Percentiles rank a stretch among this genome's conserved stretches.
These are phyloP conservation scores for Mayamaea pseudoterrestris DNA, from an alignment of 108 stramenopile species.

Conservation along the genomic window DNA sequence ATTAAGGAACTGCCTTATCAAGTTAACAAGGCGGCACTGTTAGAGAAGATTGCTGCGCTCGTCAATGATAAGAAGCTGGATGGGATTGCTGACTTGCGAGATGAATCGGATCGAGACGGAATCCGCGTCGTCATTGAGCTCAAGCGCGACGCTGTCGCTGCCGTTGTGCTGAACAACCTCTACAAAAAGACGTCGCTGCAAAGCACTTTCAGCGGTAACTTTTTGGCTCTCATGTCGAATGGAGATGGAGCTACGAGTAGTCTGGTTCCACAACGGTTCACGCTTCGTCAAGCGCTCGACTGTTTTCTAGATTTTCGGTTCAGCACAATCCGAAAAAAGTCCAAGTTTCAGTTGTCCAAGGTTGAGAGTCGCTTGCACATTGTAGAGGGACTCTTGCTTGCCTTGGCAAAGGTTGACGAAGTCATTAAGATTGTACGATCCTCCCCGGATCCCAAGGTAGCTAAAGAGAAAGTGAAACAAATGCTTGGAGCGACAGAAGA, in stretches of 20 bases:
- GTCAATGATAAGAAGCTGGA: slow-evolving; percentile 95
- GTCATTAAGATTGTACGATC: slow-evolving; percentile 79
- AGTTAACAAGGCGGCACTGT: slow-evolving; percentile 88
- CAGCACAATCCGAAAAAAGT: slow-evolving; percentile 76
- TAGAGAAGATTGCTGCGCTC: slow-evolving; percentile 88
- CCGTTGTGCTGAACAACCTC: slow-evolving; percentile 82
- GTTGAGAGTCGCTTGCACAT: slow-evolving; percentile 80
- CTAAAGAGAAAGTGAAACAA: slow-evolving; percentile 51
- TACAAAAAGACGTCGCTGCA: slow-evolving; percentile 91
- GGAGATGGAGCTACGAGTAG: slow-evolving; percentile 11
- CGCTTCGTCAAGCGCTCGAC: slow-evolving; percentile 74
- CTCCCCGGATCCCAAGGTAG: slow-evolving; percentile 56
- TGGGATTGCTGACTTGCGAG: slow-evolving; percentile 75
- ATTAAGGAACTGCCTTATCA: slow-evolving; percentile 93
- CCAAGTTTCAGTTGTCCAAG: slow-evolving; percentile 62
- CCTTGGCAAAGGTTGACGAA: slow-evolving; percentile 66
- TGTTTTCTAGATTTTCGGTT: slow-evolving; percentile 91
- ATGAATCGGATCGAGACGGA: slow-evolving; percentile 92
- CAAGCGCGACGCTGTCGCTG: slow-evolving; percentile 88
- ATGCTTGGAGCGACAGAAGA: slow-evolving; percentile 42
- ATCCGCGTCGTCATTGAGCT: slow-evolving; percentile 96
- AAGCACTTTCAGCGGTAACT: slow-evolving; percentile 87
- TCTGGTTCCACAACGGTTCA: slow-evolving; percentile 83
- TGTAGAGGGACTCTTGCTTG: slow-evolving; percentile 80
- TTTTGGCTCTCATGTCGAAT: slow-evolving; percentile 64